Evolutionary conservation across 2,329 filamentous ascomycete species (phyloP).

Genomic region (Hypoxylon rubiginosum): DNA sequence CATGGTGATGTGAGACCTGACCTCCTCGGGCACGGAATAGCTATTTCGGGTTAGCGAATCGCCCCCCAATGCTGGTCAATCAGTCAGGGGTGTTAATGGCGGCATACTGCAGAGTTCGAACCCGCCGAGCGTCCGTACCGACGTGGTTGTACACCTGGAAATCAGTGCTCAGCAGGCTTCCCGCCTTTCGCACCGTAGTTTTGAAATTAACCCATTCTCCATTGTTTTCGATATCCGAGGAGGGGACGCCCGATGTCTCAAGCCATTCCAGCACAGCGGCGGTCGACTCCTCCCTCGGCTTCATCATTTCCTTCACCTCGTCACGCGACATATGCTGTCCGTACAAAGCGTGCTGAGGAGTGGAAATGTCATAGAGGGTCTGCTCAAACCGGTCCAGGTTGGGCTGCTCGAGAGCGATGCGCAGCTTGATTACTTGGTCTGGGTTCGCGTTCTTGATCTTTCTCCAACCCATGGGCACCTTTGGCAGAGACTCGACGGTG

Average conservation of each 20-base stretch:
- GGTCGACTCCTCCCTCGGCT: slow-evolving; percentile 57
- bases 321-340: slow-evolving; percentile 73
- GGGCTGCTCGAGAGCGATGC: slow-evolving; percentile 63
- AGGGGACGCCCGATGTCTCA: slow-evolving; percentile 61
- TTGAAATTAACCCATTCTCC: slow-evolving; percentile 70
- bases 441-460: slow-evolving; percentile 53
- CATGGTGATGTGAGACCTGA: slow-evolving; percentile 69
- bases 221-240: slow-evolving; percentile 62
- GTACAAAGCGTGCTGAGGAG: slow-evolving; percentile 69
- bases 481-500: slow-evolving; percentile 55
- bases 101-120: slow-evolving; percentile 60
- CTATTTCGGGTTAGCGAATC: slow-evolving; percentile 45
- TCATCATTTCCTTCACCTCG: slow-evolving; percentile 59
- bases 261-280: slow-evolving; percentile 69
- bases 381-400: slow-evolving; percentile 67
- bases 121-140: slow-evolving; percentile 57
- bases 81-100: slow-evolving; percentile 1
- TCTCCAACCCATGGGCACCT: slow-evolving; percentile 57
- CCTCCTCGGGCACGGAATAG: slow-evolving; percentile 71
- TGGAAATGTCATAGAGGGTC: slow-evolving; percentile 71
- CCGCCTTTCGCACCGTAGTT: slow-evolving; percentile 64
- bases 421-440: slow-evolving; percentile 60
- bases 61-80: slow-evolving; percentile 10
- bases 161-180: slow-evolving; percentile 67
- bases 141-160: slow-evolving; percentile 69